These are phyloP conservation scores for Yarrowia bubula DNA, from an alignment of 805 yeast genomes.

Conservation along the genomic window DNA sequence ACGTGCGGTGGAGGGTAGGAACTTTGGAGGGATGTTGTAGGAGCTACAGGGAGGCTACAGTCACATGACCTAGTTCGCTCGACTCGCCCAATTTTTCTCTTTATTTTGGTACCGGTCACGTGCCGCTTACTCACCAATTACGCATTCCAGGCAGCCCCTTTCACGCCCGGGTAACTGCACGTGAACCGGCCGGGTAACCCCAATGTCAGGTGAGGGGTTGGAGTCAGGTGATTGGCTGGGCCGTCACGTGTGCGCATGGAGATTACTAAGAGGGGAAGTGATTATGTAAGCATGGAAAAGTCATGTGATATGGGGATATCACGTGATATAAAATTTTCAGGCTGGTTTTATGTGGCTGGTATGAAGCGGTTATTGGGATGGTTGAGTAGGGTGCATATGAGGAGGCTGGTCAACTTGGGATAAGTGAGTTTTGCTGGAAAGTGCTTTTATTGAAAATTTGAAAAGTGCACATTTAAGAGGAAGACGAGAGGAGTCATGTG, in stretches of 20 bases:
- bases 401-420: too few species aligned
- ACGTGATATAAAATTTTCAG: too few species aligned
- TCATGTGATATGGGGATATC: background rate
- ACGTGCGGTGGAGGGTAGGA: background rate
- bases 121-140: background rate
- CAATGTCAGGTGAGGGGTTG: conserved; percentile 13
- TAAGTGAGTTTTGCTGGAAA: too few species aligned
- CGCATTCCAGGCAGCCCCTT: too few species aligned
- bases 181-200: background rate
- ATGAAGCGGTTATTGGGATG: too few species aligned
- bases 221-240: conserved; percentile 19
- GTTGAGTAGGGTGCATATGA: too few species aligned
- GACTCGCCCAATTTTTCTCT: background rate
- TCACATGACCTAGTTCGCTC: background rate
- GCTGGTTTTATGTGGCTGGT: too few species aligned
- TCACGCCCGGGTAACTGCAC: background rate
- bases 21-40: background rate
- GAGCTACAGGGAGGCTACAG: too few species aligned
- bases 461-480: too few species aligned
- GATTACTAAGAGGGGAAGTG: too few species aligned
- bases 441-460: too few species aligned
- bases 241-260: background rate
- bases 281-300: too few species aligned
- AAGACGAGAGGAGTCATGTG: background rate
- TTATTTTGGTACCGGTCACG: background rate